A percentile compares a stretch with the other conserved stretches of the same genome.
Evolutionary conservation across 441 rosid genomes (phyloP).

Genomic region (Syzygium syzygioides): DNA sequence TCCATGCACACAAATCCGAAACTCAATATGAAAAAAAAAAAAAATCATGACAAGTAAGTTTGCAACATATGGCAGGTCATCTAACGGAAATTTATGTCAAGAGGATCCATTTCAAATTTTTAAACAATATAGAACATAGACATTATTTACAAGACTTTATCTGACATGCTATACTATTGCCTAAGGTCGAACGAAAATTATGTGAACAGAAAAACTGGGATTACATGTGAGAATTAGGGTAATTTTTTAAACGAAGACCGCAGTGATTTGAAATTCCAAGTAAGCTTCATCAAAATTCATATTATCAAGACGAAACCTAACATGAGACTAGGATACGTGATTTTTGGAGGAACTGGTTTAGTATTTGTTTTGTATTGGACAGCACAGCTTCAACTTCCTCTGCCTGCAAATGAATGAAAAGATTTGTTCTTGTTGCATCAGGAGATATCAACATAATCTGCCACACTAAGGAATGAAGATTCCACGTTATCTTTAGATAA

Average conservation of each 20-base stretch:
- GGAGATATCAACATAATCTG: not conserved
- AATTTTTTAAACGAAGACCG: not conserved
- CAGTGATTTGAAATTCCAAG: not conserved
- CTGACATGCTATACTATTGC: not conserved
- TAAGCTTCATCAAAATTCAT: not conserved
- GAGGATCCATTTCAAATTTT: not conserved
- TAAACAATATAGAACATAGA: not conserved
- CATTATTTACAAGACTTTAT: not conserved
- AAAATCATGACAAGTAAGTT: not conserved
- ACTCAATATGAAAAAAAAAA: not conserved
- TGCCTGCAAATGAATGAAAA: slow-evolving; percentile 36
- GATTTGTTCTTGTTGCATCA: not conserved
- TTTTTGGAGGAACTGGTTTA: slow-evolving; percentile 80
- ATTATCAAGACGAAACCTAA: not conserved
- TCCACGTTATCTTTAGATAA: not conserved
- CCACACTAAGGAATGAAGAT: not conserved
- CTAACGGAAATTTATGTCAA: not conserved
- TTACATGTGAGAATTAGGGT: not conserved
- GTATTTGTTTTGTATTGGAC: slow-evolving; percentile 94
- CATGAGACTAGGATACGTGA: slow-evolving; percentile 67
- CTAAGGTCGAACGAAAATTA: not conserved
- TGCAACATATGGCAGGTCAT: not conserved
- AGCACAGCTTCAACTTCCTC: slow-evolving; percentile 92
- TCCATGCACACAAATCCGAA: not conserved
- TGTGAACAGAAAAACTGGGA: not conserved